phyloP scores from a whole-genome alignment of 2,329 filamentous ascomycete species.

The Pseudocercospora fuligena region DNA sequence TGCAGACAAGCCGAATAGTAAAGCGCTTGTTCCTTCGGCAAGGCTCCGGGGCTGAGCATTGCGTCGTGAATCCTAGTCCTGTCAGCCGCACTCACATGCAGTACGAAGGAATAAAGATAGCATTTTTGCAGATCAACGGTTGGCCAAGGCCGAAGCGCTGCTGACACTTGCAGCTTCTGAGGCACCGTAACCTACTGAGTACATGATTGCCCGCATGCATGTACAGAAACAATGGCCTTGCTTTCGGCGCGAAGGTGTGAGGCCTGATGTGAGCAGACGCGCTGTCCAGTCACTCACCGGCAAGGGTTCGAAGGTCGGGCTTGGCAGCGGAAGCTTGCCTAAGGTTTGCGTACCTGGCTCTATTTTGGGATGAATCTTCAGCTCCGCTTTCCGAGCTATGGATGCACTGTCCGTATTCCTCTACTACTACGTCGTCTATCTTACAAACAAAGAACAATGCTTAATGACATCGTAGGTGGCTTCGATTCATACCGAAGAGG shows the following conservation, averaged over 20 bases:
- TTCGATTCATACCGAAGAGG: not conserved
- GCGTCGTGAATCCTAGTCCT: constrained; percentile 18
- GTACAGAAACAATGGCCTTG: constrained; percentile 12
- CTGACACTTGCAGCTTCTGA: constrained; percentile 8
- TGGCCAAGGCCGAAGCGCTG: constrained; percentile 5
- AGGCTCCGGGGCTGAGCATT: constrained; percentile 20
- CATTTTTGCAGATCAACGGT: constrained; percentile 2
- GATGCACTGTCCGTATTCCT: not conserved
- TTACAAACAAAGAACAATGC: not conserved
- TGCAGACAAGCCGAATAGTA: not conserved
- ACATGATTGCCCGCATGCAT: not conserved
- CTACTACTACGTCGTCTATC: not conserved
- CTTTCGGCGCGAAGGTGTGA: constrained; percentile 6
- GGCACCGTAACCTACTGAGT: not conserved
- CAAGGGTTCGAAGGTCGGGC: not conserved
- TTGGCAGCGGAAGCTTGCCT: not conserved
- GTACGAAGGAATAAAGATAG: constrained; percentile 15
- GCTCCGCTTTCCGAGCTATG: not conserved
- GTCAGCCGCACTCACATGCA: constrained; percentile 23
- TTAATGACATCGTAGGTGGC: not conserved
- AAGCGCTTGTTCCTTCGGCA: constrained; percentile 11
- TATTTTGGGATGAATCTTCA: not conserved
- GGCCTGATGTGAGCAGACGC: not conserved
- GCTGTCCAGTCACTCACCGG: not conserved
- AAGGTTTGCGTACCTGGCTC: not conserved